A percentile compares a stretch with the other conserved stretches of the same genome.
phyloP scores from a whole-genome alignment of 768 basidiomycete genomes.

The Dacryopinax primogenitus region DNA sequence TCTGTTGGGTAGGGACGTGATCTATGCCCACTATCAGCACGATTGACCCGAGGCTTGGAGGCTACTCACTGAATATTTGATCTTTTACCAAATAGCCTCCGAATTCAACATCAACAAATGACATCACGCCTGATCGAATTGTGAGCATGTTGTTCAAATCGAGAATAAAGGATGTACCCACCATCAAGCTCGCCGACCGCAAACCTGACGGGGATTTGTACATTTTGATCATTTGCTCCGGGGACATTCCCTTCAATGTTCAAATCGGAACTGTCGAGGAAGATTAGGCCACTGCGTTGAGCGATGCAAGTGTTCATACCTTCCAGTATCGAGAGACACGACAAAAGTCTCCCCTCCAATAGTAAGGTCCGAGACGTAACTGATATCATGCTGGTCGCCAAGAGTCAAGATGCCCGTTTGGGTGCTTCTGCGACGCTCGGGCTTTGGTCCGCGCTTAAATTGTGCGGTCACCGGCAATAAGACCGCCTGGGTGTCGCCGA shows the following conservation, averaged over 20 bases:
- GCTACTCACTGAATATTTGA: not conserved
- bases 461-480: not conserved
- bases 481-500: not conserved
- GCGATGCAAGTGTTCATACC: not conserved
- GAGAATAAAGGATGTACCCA: not conserved
- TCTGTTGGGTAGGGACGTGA: not conserved
- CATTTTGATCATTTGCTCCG: not conserved
- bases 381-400: not conserved
- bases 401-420: not conserved
- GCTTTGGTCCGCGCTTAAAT: not conserved
- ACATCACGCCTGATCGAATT: not conserved
- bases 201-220: not conserved
- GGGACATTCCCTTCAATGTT: not conserved
- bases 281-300: not conserved
- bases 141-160: not conserved
- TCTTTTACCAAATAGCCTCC: not conserved
- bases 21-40: not conserved
- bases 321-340: not conserved
- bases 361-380: not conserved
- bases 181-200: not conserved
- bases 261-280: not conserved
- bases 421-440: not conserved
- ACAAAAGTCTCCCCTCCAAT: not conserved
- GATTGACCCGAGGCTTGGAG: not conserved
- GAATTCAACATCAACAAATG: not conserved